Percentiles rank a stretch among this genome's conserved stretches.
Conservation (phyloP, 352 stramenopile genomes). For the Phytophthora pistaciae region DNA sequence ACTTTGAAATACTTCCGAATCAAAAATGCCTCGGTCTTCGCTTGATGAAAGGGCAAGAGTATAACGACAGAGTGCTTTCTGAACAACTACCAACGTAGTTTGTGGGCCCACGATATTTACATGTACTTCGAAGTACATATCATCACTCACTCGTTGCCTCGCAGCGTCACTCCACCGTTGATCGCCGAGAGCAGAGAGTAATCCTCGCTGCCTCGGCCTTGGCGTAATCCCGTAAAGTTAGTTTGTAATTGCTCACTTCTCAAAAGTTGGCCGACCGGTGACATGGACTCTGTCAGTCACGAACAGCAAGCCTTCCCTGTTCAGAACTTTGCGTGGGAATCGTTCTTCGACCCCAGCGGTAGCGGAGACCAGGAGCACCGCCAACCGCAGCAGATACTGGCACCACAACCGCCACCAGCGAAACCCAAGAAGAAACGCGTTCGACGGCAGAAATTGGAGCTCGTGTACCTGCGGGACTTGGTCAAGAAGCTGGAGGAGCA, state of each 20-base stretch:
- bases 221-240: too few species aligned
- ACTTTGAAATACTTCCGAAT: too few species aligned
- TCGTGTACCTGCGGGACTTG: conserved; percentile 41
- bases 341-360: neutral
- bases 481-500: conserved; percentile 40
- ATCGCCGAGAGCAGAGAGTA: too few species aligned
- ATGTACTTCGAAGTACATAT: too few species aligned
- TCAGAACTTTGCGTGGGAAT: neutral
- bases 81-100: too few species aligned
- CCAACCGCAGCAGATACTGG: neutral
- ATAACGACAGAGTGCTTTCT: too few species aligned
- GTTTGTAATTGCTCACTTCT: neutral
- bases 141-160: too few species aligned
- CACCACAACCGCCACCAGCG: neutral
- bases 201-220: too few species aligned
- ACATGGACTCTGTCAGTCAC: neutral
- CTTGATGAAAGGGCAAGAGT: too few species aligned
- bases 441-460: conserved; percentile 42
- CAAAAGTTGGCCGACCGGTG: neutral
- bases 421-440: conserved; percentile 48
- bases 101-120: too few species aligned
- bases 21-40: too few species aligned
- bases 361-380: neutral
- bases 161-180: too few species aligned
- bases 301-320: neutral